Evolutionary conservation across 306 rosid species (phyloP).

Genomic region (Hippophae rhamnoides): DNA sequence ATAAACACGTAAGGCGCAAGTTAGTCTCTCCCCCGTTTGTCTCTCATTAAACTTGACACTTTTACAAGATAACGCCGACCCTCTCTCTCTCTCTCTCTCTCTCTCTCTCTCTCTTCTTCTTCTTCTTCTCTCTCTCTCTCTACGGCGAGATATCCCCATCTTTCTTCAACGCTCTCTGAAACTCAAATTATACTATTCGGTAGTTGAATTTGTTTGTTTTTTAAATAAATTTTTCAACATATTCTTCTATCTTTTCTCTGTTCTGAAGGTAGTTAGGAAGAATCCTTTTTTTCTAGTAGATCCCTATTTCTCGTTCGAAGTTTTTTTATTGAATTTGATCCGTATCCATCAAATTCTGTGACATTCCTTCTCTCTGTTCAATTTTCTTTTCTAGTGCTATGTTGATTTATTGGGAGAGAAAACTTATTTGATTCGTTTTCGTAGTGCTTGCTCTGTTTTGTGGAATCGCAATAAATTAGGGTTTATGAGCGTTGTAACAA

Average conservation of each 20-base stretch:
- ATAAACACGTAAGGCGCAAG: conserved; percentile 46
- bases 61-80: conserved; percentile 52
- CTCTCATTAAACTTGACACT: conserved; percentile 26
- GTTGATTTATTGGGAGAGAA: not conserved
- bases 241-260: conserved; percentile 18
- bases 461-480: conserved; percentile 38
- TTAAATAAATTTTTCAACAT: conserved; percentile 1
- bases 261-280: conserved; percentile 21
- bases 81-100: conserved; percentile 25
- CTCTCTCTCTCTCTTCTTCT: conserved; percentile 35
- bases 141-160: conserved; percentile 22
- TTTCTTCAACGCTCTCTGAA: conserved; percentile 28
- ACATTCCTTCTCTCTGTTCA: conserved; percentile 22
- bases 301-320: conserved; percentile 47
- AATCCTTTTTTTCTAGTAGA: conserved; percentile 33
- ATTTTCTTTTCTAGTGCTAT: conserved; percentile 10
- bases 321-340: conserved; percentile 26
- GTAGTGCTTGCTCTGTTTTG: conserved; percentile 64
- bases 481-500: conserved; percentile 33
- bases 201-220: conserved; percentile 25
- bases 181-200: conserved; percentile 11
- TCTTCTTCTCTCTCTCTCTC: conserved; percentile 31
- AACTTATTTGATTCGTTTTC: conserved; percentile 9
- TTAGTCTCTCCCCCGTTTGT: conserved; percentile 22
- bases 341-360: conserved; percentile 16